Evolutionary conservation across 129 eudicot genomes (phyloP).

Genomic region (Helichrysum umbraculigerum): DNA sequence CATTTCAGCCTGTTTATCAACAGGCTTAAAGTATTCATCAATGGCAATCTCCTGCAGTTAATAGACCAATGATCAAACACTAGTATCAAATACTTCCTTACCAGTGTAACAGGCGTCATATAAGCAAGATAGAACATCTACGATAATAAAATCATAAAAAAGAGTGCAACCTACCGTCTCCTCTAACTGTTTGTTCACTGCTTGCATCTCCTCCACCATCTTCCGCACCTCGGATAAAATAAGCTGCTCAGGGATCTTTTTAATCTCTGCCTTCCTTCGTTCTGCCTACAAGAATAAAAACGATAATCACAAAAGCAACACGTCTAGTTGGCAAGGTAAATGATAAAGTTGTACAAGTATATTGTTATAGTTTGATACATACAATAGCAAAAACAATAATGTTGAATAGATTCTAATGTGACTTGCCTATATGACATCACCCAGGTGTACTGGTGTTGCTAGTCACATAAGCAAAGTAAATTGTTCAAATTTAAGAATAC

Average conservation of each 20-base stretch:
- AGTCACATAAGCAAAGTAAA: not conserved
- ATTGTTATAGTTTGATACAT: too few relatives aligned
- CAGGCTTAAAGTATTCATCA: conserved; percentile 76
- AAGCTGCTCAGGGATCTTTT: conserved; percentile 80
- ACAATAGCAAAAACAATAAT: not conserved
- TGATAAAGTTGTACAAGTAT: not conserved
- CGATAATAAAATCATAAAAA: not conserved
- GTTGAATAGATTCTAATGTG: not conserved
- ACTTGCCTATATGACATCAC: not conserved
- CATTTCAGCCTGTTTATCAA: conserved; percentile 77
- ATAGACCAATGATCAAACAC: conserved; percentile 1
- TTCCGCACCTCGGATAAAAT: conserved; percentile 81
- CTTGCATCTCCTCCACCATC: conserved; percentile 94
- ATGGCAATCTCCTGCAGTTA: conserved; percentile 63
- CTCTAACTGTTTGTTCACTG: conserved; percentile 80
- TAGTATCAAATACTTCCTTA: not conserved
- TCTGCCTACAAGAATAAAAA: conserved; percentile 49
- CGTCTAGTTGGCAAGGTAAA: conserved; percentile 1
- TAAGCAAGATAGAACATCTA: not conserved
- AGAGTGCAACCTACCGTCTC: conserved; percentile 59
- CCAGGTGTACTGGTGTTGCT: not conserved
- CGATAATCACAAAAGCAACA: not conserved
- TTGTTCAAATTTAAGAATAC: not conserved
- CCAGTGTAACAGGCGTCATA: not conserved
- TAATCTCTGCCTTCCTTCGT: conserved; percentile 54